These are phyloP conservation scores for Amanita jacksonii DNA, from an alignment of 768 basidiomycete genomes.

Conservation along the genomic window DNA sequence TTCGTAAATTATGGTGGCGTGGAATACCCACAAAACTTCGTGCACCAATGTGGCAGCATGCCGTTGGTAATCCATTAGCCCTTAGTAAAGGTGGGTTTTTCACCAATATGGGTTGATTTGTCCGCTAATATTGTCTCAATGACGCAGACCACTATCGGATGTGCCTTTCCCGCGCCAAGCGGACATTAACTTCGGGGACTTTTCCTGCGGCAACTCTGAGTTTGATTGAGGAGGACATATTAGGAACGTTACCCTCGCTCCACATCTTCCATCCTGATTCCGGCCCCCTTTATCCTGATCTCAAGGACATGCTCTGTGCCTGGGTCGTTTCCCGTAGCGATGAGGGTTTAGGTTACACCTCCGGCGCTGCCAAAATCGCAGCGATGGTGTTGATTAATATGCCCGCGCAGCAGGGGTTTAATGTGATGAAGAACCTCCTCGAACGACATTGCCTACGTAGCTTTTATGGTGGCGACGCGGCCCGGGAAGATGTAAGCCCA, in stretches of 20 bases:
- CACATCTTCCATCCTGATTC: slow-evolving; percentile 71
- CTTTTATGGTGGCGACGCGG: slow-evolving; percentile 65
- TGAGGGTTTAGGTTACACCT: slow-evolving; percentile 67
- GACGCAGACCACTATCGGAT: slow-evolving; percentile 60
- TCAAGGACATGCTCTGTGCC: slow-evolving; percentile 77
- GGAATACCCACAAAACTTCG: slow-evolving; percentile 81
- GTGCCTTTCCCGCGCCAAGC: slow-evolving; percentile 65
- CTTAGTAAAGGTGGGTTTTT: slow-evolving; percentile 61
- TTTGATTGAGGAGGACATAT: slow-evolving; percentile 67
- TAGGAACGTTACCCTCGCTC: slow-evolving; percentile 60
- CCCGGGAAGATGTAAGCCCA: slow-evolving; percentile 67
- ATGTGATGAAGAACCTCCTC: slow-evolving; percentile 77
- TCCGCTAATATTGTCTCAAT: slow-evolving; percentile 5
- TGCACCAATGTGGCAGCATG: slow-evolving; percentile 73
- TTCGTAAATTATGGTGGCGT: slow-evolving; percentile 78
- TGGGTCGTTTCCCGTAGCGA: slow-evolving; percentile 85
- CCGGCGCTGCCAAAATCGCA: slow-evolving; percentile 63
- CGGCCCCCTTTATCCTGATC: slow-evolving; percentile 74
- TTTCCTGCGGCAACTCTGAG: slow-evolving; percentile 58
- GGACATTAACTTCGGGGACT: slow-evolving; percentile 50
- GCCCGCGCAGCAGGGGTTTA: slow-evolving; percentile 63
- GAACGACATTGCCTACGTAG: slow-evolving; percentile 79
- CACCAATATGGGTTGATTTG: slow-evolving; percentile 1
- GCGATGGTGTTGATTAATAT: slow-evolving; percentile 85
- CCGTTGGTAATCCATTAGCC: slow-evolving; percentile 77